phyloP scores from a whole-genome alignment of 345 rosid genomes.

The Syzygium jambos region DNA sequence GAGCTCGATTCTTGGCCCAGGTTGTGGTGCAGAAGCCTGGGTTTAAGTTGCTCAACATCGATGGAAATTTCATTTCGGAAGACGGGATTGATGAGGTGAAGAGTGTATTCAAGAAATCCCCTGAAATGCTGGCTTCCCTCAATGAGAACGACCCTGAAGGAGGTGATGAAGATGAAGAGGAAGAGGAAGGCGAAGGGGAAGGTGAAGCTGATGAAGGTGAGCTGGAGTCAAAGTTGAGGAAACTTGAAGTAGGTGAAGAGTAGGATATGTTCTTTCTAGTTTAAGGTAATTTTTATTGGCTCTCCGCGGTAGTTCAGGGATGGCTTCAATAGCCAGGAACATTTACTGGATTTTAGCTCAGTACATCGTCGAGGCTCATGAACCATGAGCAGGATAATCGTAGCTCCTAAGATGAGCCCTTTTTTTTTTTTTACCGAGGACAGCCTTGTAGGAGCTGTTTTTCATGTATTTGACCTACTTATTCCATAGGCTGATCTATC shows the following conservation, averaged over 20 bases:
- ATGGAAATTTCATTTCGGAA: slow-evolving; percentile 70
- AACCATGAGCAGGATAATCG: neutral
- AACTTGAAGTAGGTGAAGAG: slow-evolving; percentile 43
- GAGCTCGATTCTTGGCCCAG: slow-evolving; percentile 56
- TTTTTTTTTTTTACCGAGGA: neutral
- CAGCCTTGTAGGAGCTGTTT: neutral
- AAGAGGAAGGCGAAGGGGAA: slow-evolving; percentile 31
- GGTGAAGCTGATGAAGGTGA: slow-evolving; percentile 32
- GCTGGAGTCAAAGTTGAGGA: slow-evolving; percentile 63
- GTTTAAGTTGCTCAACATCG: slow-evolving; percentile 57
- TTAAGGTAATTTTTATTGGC: neutral
- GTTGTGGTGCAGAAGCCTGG: slow-evolving; percentile 52
- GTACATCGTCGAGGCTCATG: neutral
- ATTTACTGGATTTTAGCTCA: neutral
- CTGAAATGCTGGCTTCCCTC: slow-evolving; percentile 53
- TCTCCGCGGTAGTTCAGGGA: neutral
- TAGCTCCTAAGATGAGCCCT: neutral
- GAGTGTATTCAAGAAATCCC: slow-evolving; percentile 56
- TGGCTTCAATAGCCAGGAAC: neutral
- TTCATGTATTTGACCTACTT: neutral
- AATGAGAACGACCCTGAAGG: slow-evolving; percentile 92
- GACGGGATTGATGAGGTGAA: slow-evolving; percentile 80
- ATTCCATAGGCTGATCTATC: neutral
- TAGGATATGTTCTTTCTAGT: neutral
- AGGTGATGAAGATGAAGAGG: slow-evolving; percentile 41